Percentiles rank a stretch among this genome's conserved stretches.
These are phyloP conservation scores for Priceomyces castillae DNA, from an alignment of 805 yeast species.

Conservation along the genomic window DNA sequence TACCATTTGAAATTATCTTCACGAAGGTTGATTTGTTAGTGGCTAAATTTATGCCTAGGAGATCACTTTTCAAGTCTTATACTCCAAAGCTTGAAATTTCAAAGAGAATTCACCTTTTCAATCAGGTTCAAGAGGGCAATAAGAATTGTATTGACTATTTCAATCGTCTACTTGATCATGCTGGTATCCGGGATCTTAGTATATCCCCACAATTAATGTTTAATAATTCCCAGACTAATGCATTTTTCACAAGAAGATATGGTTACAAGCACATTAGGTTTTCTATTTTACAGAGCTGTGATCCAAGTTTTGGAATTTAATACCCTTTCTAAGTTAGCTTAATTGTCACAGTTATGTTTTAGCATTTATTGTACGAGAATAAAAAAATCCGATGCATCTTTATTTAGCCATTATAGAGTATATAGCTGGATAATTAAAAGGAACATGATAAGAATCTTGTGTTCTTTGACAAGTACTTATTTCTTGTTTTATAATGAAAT, in stretches of 20 bases:
- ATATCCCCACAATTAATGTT: slow-evolving; percentile 47
- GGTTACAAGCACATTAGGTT: slow-evolving; percentile 56
- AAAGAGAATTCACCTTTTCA: slow-evolving; percentile 7
- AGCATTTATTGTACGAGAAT: neutral
- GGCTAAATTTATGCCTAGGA: slow-evolving; percentile 20
- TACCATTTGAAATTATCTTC: slow-evolving; percentile 70
- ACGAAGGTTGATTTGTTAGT: slow-evolving; percentile 69
- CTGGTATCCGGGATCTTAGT: slow-evolving; percentile 33
- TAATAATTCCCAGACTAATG: slow-evolving; percentile 47
- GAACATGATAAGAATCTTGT: neutral
- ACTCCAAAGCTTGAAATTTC: neutral
- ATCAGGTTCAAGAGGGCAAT: slow-evolving; percentile 20
- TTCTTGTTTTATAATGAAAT: neutral
- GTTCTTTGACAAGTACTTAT: neutral
- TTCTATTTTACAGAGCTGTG: slow-evolving; percentile 54
- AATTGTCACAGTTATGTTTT: too few species aligned
- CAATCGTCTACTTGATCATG: slow-evolving; percentile 35
- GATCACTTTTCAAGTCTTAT: slow-evolving; percentile 19
- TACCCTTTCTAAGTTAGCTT: neutral
- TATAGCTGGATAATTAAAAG: neutral
- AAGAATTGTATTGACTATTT: slow-evolving; percentile 24
- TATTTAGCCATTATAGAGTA: neutral
- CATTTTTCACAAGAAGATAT: slow-evolving; percentile 34
- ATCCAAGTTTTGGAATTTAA: neutral
- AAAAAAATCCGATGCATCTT: neutral